Base-by-base conservation (phyloP, 768 basidiomycete species). In the Tephrocybe sp. region DNA sequence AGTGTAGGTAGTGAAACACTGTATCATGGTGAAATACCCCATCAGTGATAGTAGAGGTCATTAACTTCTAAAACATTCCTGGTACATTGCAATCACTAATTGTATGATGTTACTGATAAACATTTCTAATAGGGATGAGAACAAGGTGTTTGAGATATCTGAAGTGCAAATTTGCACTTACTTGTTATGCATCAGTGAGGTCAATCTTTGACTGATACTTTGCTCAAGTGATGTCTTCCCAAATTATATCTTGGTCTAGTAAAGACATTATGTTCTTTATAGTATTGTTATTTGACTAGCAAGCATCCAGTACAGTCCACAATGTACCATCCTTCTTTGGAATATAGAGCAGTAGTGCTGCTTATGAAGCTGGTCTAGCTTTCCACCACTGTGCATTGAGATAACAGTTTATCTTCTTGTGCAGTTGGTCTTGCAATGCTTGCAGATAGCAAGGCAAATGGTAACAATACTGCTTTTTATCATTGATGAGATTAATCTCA, bases 401-500 rank as follows among this genome's bases (percentile, higher is more conserved):
- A 39, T 76, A 75, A n/a, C 30, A n/a, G 3, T 66, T 56, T 0
- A 69, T 61, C 48, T 76, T 74, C 9, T 64, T 62, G 15, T 59
- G 30, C 3, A 74, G 63, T 25, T 69, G 50, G 0, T 60, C 55
- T 17, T 61, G 48, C 2, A 73, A 28, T 0, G 69, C 55, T n/a
- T 69, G 57, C 0, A 68, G 65, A 42, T 73, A 76, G 2, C 62
- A 36, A 0, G 72, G 67, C 1, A 63, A 9, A 21, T 23, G 23
- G 12, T 44, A 44, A 3, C 26, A 21, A 15, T 48, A 48, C 26
- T 39, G 34, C 37, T 48, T 48, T 10, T 9, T 66, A 61, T 71
- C 59, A 30, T 77, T 70, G 2, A 73, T 68, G 1, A 76, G 53
- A 4, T 66, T 60, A 14, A 77, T 76, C 1, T 55, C 51, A 47